Evolutionary conservation across 768 basidiomycete species (phyloP), one percentile per base, ranked within the genome.

Genomic region (Neoboletus magnificus): DNA sequence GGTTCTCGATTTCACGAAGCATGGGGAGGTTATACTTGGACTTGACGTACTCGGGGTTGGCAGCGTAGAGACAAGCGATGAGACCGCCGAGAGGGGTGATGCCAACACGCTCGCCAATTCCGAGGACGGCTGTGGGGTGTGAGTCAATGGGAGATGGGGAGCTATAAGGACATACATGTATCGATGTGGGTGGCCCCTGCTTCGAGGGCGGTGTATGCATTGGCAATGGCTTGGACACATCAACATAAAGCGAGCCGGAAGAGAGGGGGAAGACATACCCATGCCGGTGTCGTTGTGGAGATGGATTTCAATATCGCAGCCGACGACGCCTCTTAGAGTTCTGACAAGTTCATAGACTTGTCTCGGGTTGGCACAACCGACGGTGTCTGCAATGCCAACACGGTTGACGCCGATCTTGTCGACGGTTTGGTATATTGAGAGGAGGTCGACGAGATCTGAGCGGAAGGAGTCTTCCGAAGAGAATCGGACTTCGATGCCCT

Each of bases 391-490:
- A 62, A 99, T 95, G 70, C 97, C 97, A 60, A 99, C 97, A 59
- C 97, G 86, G 79, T 98, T 93, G 43, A 99, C 95, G 52, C 96
- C 96, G 67, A 99, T 93, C 81, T 98, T 98, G 79, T 99, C 97
- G 47, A 99, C 97, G 46, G 96, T 95, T 74, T 96, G 93, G 81
- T 99, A 98, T 77, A 99, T 98, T 22, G 93, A 95, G 41, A 99
- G 81, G 43, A 99, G 83, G 77, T 99, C 97, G 74, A 98, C 97
- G 56, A 99, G 87, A 77, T 99, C 96, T 63, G 95, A 98, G 62
- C 97, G 92, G 92, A 99, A 99, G 20, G 94, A 97, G 73, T 99
- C 97, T 74, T 99, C 97, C 29, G 96, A 95, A 5, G 97, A 98
- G 83, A 99, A 99, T 56, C 97, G 93, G 71, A 99, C 93, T 77